Evolutionary conservation across 331 rosid genomes (phyloP).

Genomic region (Phaseolus coccineus): DNA sequence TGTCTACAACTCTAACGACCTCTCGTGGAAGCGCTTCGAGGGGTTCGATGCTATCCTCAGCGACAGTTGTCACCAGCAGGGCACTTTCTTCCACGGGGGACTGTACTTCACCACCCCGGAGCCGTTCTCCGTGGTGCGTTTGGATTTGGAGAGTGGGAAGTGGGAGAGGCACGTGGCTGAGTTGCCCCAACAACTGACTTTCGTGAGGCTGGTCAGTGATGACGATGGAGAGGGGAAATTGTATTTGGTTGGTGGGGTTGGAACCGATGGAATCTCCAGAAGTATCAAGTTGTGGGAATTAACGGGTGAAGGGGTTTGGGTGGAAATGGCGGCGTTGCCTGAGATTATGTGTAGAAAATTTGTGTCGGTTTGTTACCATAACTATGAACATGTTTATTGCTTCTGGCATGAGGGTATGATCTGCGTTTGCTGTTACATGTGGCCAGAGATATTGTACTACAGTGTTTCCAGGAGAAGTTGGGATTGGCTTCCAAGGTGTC

Average conservation of each 20-base stretch:
- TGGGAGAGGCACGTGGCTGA: constrained; percentile 4
- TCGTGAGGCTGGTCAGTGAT: constrained; percentile 14
- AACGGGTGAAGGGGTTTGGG: not conserved
- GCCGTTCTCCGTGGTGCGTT: constrained; percentile 8
- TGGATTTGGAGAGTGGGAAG: constrained; percentile 3
- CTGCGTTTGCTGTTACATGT: constrained; percentile 10
- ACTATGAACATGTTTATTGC: constrained; percentile 26
- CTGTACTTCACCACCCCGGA: constrained; percentile 16
- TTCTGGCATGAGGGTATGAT: constrained; percentile 14
- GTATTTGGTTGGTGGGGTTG: not conserved
- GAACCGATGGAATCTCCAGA: constrained; percentile 10
- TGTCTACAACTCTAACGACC: not conserved
- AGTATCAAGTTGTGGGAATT: constrained; percentile 2
- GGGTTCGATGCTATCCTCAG: not conserved
- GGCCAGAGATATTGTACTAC: constrained; percentile 11
- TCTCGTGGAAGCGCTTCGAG: not conserved
- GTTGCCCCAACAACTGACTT: not conserved
- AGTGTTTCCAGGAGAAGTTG: not conserved
- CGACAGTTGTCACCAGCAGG: not conserved
- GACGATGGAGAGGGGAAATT: not conserved
- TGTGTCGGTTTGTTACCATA: constrained; percentile 18
- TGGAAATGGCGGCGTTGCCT: not conserved
- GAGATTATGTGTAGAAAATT: not conserved
- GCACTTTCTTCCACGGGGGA: not conserved
- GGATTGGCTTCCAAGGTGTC: constrained; percentile 21